Base-by-base conservation (phyloP, 805 yeast genomes). In the Candida caryicola region DNA sequence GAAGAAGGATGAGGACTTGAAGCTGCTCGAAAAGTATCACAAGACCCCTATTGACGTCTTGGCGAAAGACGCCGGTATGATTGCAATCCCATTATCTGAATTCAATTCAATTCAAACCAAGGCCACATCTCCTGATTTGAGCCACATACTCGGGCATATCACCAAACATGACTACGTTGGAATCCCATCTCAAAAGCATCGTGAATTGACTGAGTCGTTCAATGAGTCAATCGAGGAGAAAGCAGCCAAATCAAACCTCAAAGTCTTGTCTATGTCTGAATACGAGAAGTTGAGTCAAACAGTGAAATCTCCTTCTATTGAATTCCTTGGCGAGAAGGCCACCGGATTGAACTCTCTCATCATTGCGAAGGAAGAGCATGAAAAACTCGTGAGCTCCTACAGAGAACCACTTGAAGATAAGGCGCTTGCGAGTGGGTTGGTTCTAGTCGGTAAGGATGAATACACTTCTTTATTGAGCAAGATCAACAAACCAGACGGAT, bases 181-280 rank as follows among this genome's bases (percentile, higher is more conserved):
- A 4, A 33, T 39, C 31, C 41, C 43, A 1, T 48, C 50, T n/a
- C 38, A 57, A 2, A 43, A 44, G 5, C 45, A 47, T 21, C 52
- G 46, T 17, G 55, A 52, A 27, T 51, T 49, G 32, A 45, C 29
- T n/a, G 14, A 12, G 4, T 35, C 38, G 9, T 35, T 29, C n/a
- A 23, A 29, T 8, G 33, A 45, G 14, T 10, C 29, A 2, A 28
- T 47, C 6, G 33, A 36, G 2, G 43, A 36, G 1, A 41, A 31
- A 23, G 51, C 50, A 9, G 39, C 35, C 2, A 39, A 33, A 5
- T 21, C 33, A 12, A 50, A 50, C 2, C 37, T 49, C 30, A 45
- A 40, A 2, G 37, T 43, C 3, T 14, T 54, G 8, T 27, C 42
- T 1, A 36, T 40, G 17, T 25, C 25, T 2, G 37, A 33, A 1